Conservation (phyloP, 257 asterid genomes). For the Nemophila menziesii region DNA sequence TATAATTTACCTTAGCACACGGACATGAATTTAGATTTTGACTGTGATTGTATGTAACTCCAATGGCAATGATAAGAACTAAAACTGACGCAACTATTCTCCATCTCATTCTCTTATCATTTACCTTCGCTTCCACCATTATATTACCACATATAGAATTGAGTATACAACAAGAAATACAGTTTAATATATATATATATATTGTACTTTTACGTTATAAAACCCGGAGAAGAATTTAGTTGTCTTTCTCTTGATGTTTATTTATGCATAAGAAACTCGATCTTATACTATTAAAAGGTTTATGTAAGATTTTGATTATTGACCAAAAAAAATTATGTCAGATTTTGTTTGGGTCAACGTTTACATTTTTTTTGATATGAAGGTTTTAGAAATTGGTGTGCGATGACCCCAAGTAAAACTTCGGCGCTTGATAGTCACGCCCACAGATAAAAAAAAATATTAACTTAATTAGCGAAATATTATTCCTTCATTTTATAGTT, state of each 20-base stretch:
- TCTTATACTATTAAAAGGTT: neutral
- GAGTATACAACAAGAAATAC: neutral
- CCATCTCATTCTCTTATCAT: constrained; percentile 35
- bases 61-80: constrained; percentile 41
- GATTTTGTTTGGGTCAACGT: neutral
- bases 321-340: neutral
- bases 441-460: no score
- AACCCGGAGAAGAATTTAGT: neutral
- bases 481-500: no score
- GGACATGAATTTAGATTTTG: constrained; percentile 41
- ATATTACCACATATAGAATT: constrained; percentile 4
- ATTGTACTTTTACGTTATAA: no score
- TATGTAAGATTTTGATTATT: neutral
- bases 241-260: neutral
- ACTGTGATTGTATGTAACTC: constrained; percentile 26
- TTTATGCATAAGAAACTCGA: neutral
- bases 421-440: neutral
- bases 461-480: no score
- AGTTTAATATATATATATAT: no score
- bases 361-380: no score
- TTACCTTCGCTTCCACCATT: constrained; percentile 66
- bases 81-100: constrained; percentile 36
- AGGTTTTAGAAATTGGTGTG: no score
- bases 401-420: neutral
- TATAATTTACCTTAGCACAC: constrained; percentile 58